phyloP scores from a whole-genome alignment of 192 early-diverging fungal species.

The Mortierella alpina region DNA sequence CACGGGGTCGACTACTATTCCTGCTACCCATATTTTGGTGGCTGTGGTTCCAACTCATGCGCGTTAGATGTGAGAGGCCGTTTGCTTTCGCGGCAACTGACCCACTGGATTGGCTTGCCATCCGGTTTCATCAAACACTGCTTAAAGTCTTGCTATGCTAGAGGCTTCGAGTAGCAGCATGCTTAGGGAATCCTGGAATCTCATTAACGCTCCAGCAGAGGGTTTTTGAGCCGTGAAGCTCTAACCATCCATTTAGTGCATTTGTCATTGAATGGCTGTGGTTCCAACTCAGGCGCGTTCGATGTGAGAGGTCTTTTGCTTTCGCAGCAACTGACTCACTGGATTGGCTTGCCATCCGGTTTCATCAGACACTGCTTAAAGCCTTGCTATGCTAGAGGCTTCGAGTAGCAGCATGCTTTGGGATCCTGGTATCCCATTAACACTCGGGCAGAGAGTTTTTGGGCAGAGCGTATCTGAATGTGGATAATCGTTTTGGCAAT shows the following conservation, averaged over 20 bases:
- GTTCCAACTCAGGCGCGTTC: constrained; percentile 30
- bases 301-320: constrained; percentile 24
- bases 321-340: constrained; percentile 7
- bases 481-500: too few relatives aligned
- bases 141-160: constrained; percentile 38
- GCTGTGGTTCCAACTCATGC: constrained; percentile 28
- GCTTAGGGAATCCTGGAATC: constrained; percentile 40
- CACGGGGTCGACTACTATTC: constrained; percentile 31
- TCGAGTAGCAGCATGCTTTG: constrained; percentile 41
- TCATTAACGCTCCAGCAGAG: constrained; percentile 39
- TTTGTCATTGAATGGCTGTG: constrained; percentile 24
- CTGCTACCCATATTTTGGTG: constrained; percentile 15
- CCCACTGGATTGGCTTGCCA: constrained; percentile 16
- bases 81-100: constrained; percentile 10
- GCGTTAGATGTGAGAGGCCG: constrained; percentile 27
- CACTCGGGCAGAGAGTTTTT: constrained; percentile 36
- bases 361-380: constrained; percentile 26
- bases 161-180: constrained; percentile 36
- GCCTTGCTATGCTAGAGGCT: constrained; percentile 35
- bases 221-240: constrained; percentile 30
- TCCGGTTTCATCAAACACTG: constrained; percentile 14
- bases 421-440: constrained; percentile 38
- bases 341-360: constrained; percentile 16
- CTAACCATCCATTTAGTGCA: too few relatives aligned
- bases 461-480: constrained; percentile 29